Evolutionary conservation across 139 green algal genomes (phyloP).

Genomic region (Haematococcus lacustris): DNA sequence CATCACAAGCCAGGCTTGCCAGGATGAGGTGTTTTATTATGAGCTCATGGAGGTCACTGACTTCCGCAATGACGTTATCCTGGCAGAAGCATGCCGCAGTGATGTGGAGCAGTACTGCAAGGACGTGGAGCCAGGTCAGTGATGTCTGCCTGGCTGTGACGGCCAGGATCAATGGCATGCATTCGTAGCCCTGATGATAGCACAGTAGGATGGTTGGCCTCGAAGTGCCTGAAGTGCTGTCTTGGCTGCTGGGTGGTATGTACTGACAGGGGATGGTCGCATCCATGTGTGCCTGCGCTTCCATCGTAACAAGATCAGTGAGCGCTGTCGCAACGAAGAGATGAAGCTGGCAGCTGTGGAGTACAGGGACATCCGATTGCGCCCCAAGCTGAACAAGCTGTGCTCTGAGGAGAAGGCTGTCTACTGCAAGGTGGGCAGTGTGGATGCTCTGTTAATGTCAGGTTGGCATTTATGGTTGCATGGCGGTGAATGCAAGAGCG

Average conservation of each 20-base stretch:
- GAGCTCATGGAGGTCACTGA: conserved; percentile 68
- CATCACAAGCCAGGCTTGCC: conserved; percentile 61
- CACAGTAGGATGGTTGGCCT: too few relatives aligned
- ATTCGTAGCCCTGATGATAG: too few relatives aligned
- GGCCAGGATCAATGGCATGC: too few relatives aligned
- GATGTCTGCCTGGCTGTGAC: too few relatives aligned
- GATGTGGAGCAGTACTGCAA: conserved; percentile 74
- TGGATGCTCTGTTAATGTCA: too few relatives aligned
- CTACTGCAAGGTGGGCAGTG: conserved; percentile 62
- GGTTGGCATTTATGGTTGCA: too few relatives aligned
- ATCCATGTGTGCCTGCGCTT: conserved; percentile 72
- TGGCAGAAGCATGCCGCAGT: conserved; percentile 62
- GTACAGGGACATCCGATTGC: conserved; percentile 55
- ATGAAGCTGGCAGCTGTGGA: conserved; percentile 49
- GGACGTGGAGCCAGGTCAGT: conserved; percentile 45
- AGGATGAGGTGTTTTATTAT: conserved; percentile 81
- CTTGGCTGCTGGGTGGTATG: too few relatives aligned
- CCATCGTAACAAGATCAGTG: conserved; percentile 30
- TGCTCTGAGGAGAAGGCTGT: conserved; percentile 69
- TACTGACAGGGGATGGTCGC: conserved; percentile 39
- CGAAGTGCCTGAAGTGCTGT: too few relatives aligned
- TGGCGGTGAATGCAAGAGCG: too few relatives aligned
- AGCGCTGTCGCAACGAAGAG: conserved; percentile 68
- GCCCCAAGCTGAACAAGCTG: conserved; percentile 60
- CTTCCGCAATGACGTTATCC: conserved; percentile 51